Conservation (phyloP, 192 early-diverging fungal species). For the Coemansia aciculifera region DNA sequence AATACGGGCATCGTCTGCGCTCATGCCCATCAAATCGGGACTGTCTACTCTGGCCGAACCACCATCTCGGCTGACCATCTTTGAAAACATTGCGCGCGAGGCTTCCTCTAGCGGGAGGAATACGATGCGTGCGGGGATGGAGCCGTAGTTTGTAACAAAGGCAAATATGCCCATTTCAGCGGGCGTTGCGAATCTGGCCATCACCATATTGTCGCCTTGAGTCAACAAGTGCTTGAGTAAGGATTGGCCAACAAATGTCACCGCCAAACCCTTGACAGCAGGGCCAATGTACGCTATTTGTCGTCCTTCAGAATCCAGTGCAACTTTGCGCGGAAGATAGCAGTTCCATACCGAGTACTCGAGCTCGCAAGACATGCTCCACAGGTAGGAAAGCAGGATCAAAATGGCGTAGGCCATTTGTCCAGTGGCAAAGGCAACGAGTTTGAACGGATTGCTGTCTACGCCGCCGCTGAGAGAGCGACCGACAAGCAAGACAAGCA, state of each 20-base stretch:
- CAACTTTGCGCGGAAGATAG: slow-evolving; percentile 23
- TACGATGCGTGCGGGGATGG: slow-evolving; percentile 82
- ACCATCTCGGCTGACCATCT: slow-evolving; percentile 34
- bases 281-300: slow-evolving; percentile 59
- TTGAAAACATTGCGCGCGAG: slow-evolving; percentile 80
- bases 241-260: slow-evolving; percentile 80
- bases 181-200: slow-evolving; percentile 60
- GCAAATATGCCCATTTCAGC: slow-evolving; percentile 79
- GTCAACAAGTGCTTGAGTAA: slow-evolving; percentile 92
- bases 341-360: slow-evolving; percentile 38
- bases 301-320: background rate
- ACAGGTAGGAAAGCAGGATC: slow-evolving; percentile 63
- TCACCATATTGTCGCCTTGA: slow-evolving; percentile 95
- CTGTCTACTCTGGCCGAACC: background rate
- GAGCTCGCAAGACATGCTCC: slow-evolving; percentile 51
- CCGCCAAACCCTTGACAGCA: slow-evolving; percentile 64
- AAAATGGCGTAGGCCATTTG: slow-evolving; percentile 72
- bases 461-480: slow-evolving; percentile 12
- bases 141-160: slow-evolving; percentile 87
- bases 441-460: slow-evolving; percentile 56
- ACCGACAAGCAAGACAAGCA: slow-evolving; percentile 62
- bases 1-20: slow-evolving; percentile 14
- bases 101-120: slow-evolving; percentile 96
- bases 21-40: background rate
- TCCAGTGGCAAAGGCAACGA: slow-evolving; percentile 76